Evolutionary conservation across 1,284 basidiomycete species (phyloP), one percentile per base, ranked within the genome.

Genomic region (Malassezia nana): DNA sequence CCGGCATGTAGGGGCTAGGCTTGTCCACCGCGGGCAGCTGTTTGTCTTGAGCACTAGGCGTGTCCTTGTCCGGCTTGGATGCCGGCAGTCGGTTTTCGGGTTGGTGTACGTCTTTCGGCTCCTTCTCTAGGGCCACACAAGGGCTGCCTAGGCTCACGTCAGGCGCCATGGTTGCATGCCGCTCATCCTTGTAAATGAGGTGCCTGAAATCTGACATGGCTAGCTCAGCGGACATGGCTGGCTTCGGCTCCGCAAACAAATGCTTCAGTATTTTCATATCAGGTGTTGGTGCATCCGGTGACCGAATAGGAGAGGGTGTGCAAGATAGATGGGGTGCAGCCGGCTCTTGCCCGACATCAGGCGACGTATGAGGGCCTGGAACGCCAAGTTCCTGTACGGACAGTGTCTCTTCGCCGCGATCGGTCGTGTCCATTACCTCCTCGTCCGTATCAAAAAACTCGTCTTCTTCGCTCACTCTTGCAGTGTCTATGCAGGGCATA

Each of bases 181-280:
- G 26, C 13, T 32, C 39, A 3, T 44, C n/a, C 8, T 40, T 10
- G 24, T 38, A 38, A 26, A 56, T 12, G 12, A 56, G 9, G 28
- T 56, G 54, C 10, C 54, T 42, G 46, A 56, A 56, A 35, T 56
- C 44, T 4, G 43, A 12, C 42, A 56, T 32, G 18, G 32, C 10
- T 15, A 26, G n/a, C 18, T 46, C 53, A 3, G 29, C 8, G 1
- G 38, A 9, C 12, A 24, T 12, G 5, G 8, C 25, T 7, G 30
- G 38, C 25, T 46, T 45, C 22, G 43, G 54, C 16, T 41, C 48
- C 13, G 54, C 42, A 29, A 56, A 56, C 39, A 56, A 20, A 29
- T 56, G 54, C 35, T 56, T 56, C 2, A 56, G 38, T 8, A 26
- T 22, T n/a, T 31, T 42, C 49, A 56, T 42, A 29, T 56, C 54